Evolutionary conservation across 179 eudicot species (phyloP).

Genomic region (Heliamphora pulchella): DNA sequence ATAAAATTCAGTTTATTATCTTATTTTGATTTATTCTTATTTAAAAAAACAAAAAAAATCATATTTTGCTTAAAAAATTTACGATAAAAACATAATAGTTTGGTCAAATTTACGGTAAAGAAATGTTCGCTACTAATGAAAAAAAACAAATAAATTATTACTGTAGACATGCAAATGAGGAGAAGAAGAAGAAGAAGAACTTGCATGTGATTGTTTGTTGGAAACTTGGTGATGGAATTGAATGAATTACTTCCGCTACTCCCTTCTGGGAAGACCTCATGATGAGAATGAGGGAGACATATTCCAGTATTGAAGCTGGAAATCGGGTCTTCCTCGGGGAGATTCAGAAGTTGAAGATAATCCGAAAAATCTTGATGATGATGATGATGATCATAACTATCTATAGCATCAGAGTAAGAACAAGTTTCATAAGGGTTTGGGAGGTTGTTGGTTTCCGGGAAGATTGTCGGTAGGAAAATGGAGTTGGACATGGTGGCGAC

Average conservation of each 20-base stretch:
- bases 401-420: background rate
- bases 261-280: background rate
- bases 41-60: too few relatives aligned
- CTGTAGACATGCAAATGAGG: too few relatives aligned
- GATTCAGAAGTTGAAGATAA: constrained; percentile 22
- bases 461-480: background rate
- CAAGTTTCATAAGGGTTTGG: background rate
- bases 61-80: too few relatives aligned
- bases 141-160: too few relatives aligned
- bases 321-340: constrained; percentile 18
- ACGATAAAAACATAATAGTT: too few relatives aligned
- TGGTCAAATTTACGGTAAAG: too few relatives aligned
- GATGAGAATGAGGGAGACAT: background rate
- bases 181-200: background rate
- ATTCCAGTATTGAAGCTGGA: constrained; percentile 1
- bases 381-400: background rate
- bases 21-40: too few relatives aligned
- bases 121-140: too few relatives aligned
- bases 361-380: constrained; percentile 32
- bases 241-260: constrained; percentile 16
- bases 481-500: constrained; percentile 9
- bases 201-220: constrained; percentile 12
- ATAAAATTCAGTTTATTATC: too few relatives aligned
- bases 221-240: constrained; percentile 10
- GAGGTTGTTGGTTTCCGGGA: background rate